Base-by-base conservation (phyloP, 345 rosid genomes). In the Eucalyptus globulus region DNA sequence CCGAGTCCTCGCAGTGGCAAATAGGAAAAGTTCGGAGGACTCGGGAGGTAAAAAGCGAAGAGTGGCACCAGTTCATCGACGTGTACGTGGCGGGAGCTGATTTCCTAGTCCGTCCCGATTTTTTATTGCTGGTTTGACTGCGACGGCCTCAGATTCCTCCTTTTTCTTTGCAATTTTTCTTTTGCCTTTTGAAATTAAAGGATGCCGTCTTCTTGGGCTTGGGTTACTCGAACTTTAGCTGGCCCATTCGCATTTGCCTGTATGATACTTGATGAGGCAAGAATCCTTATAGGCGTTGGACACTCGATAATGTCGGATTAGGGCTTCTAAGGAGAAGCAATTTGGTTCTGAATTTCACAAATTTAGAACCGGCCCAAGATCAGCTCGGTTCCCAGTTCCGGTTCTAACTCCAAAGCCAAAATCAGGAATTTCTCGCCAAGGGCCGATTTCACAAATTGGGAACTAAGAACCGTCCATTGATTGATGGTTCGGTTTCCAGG, bases 391-490 rank as follows among this genome's bases (percentile, higher is more conserved):
- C 58, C 0, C 26, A 21, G 58, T 53, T 53, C 10, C 58, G 5
- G 58, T 1, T 53, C 58, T 53, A 8, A 0, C 58, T 2, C 58
- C 24, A 53, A 53, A 53, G 24, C 58, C 24, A 5, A 8, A 53
- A 19, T 53, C 4, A 5, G 26, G 11, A 19, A 53, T 53, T 26
- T 0, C 26, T 53, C 58, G 4, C 0, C 4, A 53, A 53, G 10
- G 4, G 26, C 2, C 26, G 9, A 0, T 53, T 53, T 0, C 2
- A 19, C 24, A 1, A 19, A 53, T 1, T 53, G 58, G 2, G 11
- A 21, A 19, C 1, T 8, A 21, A 5, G 58, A 53, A 8, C 58
- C 11, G 4, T 53, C 58, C 5, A 53, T 53, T 8, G 58, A 0
- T 53, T 1, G 26, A 53, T 53, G 58, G 26, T 53, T 21, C 5